Conservation (phyloP, 805 yeast genomes). For the Candida hungchunana region DNA sequence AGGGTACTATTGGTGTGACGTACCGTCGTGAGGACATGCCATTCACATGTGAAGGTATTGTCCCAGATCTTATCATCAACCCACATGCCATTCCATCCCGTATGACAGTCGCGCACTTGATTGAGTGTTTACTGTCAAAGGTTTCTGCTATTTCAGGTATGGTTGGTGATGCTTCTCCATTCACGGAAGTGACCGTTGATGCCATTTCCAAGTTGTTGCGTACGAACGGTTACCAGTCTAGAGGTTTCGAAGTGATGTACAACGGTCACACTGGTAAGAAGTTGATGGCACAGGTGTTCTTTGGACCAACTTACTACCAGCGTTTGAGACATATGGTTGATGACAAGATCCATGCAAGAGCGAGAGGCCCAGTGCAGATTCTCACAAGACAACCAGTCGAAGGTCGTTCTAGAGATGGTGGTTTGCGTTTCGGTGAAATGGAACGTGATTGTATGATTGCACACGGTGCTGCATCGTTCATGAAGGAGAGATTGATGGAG, state of each 20-base stretch:
- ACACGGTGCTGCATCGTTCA: conserved; percentile 98
- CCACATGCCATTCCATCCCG: conserved; percentile 99
- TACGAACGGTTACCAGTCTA: conserved; percentile 94
- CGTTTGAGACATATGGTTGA: conserved; percentile 99
- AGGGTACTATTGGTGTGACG: conserved; percentile 99
- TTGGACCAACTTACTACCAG: conserved; percentile 99
- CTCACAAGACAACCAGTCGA: conserved; percentile 98
- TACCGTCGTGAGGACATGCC: conserved; percentile 99
- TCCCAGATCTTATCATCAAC: conserved; percentile 94
- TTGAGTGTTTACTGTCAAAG: conserved; percentile 94
- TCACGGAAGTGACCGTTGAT: conserved; percentile 97
- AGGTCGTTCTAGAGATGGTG: conserved; percentile 99
- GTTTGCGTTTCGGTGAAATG: conserved; percentile 99
- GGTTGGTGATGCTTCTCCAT: conserved; percentile 99
- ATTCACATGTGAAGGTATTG: conserved; percentile 90
- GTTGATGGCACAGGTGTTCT: conserved; percentile 95
- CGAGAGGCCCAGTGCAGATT: conserved; percentile 98
- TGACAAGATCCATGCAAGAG: conserved; percentile 98
- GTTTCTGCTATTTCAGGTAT: conserved; percentile 92
- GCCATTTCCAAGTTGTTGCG: conserved; percentile 89
- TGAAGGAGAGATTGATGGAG: conserved; percentile 97
- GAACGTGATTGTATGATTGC: conserved; percentile 99
- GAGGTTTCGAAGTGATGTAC: conserved; percentile 98
- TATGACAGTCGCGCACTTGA: conserved; percentile 99
- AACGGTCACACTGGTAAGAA: conserved; percentile 99